Evolutionary conservation across 2,329 filamentous ascomycete genomes (phyloP).

Genomic region (Eutypa lata): DNA sequence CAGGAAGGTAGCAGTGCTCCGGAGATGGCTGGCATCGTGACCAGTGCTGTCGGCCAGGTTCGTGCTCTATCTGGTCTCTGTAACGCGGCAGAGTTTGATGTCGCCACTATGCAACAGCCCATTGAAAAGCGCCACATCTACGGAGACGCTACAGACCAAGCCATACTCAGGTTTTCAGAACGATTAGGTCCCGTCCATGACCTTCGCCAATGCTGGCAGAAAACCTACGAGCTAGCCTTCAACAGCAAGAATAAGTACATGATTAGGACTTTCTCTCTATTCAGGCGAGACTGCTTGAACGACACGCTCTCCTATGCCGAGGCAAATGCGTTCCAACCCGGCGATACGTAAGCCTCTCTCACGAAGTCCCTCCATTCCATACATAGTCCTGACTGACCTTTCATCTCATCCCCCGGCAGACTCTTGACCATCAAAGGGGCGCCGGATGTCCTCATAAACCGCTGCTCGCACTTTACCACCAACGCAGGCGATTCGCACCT

Average conservation of each 20-base stretch:
- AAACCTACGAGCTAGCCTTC: slow-evolving; percentile 67
- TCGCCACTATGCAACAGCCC: slow-evolving; percentile 56
- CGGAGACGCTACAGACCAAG: slow-evolving; percentile 74
- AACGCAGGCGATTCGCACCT: slow-evolving; percentile 50
- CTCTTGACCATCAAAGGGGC: slow-evolving; percentile 76
- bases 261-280: slow-evolving; percentile 58
- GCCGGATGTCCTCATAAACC: slow-evolving; percentile 66
- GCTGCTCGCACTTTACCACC: slow-evolving; percentile 57
- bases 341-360: slow-evolving; percentile 32
- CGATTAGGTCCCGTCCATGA: slow-evolving; percentile 57
- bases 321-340: slow-evolving; percentile 30
- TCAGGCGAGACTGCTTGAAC: slow-evolving; percentile 33
- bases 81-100: slow-evolving; percentile 74
- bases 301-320: slow-evolving; percentile 36
- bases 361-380: neutral
- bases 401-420: slow-evolving; percentile 34
- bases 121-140: slow-evolving; percentile 62
- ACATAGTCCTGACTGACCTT: too few species aligned
- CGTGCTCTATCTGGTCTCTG: slow-evolving; percentile 63
- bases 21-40: slow-evolving; percentile 22
- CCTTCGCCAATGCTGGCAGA: slow-evolving; percentile 60
- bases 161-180: slow-evolving; percentile 70
- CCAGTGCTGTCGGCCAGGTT: slow-evolving; percentile 53
- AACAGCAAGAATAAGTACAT: slow-evolving; percentile 86
- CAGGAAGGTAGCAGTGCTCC: slow-evolving; percentile 27